Percentiles rank a stretch among this genome's conserved stretches.
phyloP scores from a whole-genome alignment of 2,329 filamentous ascomycete species.

The Pseudocercospora pini-densiflorae region DNA sequence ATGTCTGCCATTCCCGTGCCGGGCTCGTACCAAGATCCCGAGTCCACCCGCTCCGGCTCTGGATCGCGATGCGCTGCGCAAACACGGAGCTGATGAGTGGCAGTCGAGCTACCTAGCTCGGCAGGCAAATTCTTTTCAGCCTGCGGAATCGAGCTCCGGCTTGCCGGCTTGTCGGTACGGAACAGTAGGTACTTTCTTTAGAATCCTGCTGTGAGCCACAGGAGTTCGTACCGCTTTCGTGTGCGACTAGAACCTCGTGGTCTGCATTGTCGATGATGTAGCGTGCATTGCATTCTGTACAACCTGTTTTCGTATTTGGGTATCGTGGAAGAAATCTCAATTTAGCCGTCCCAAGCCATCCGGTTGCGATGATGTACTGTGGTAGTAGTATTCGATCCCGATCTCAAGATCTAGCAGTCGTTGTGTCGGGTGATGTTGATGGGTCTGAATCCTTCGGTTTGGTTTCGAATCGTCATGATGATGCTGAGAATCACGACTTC shows the following conservation, averaged over 20 bases:
- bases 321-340: slow-evolving; percentile 1
- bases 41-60: not conserved
- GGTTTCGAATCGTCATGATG: not conserved
- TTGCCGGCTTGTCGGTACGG: not conserved
- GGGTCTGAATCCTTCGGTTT: not conserved
- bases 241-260: not conserved
- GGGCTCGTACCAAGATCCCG: not conserved
- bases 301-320: slow-evolving; percentile 2
- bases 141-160: not conserved
- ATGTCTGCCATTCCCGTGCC: not conserved
- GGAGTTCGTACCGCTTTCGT: not conserved
- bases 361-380: not conserved
- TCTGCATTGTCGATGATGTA: not conserved
- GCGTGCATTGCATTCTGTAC: not conserved
- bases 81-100: too few species aligned
- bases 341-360: slow-evolving; percentile 1
- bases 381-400: not conserved
- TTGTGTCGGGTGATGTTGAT: not conserved
- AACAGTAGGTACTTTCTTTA: not conserved
- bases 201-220: not conserved
- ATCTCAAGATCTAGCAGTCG: not conserved
- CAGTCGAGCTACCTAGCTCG: too few species aligned
- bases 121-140: not conserved
- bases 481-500: slow-evolving; percentile 1
- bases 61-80: too few species aligned